These are phyloP conservation scores for Chlorella sorokiniana DNA, from an alignment of 139 green algal genomes.

Conservation along the genomic window DNA sequence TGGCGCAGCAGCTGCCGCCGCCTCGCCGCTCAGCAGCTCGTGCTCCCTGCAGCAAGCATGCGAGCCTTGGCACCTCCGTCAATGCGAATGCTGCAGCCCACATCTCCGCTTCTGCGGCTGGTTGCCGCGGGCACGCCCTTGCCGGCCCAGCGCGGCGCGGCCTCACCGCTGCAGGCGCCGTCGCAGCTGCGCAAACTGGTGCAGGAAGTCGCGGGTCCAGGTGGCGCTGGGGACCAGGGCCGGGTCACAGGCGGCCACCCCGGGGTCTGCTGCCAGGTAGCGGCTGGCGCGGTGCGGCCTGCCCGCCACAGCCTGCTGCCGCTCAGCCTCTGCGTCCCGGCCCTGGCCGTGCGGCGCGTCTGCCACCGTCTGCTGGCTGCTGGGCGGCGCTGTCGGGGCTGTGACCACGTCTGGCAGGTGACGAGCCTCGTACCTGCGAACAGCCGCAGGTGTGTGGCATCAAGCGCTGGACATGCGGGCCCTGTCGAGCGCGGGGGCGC, in stretches of 20 bases:
- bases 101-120: background rate
- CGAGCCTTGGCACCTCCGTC: background rate
- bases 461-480: background rate
- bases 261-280: conserved; percentile 15
- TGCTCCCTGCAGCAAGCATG: conserved; percentile 12
- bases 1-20: background rate
- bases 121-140: background rate
- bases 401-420: conserved; percentile 46
- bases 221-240: conserved; percentile 26
- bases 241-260: conserved; percentile 10
- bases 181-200: conserved; percentile 39
- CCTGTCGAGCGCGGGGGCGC: background rate
- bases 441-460: no score
- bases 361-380: conserved; percentile 10
- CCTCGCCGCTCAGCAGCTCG: conserved; percentile 3
- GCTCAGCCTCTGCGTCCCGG: conserved; percentile 7
- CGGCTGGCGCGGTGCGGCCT: background rate
- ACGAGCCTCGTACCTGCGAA: conserved; percentile 51
- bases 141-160: no score
- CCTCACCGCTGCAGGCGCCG: conserved; percentile 35
- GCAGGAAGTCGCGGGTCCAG: conserved; percentile 46
- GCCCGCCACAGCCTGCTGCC: background rate
- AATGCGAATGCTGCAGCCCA: background rate
- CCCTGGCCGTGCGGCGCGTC: background rate
- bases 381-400: background rate